A percentile compares a stretch with the other conserved stretches of the same genome.
phyloP scores from a whole-genome alignment of 2,329 filamentous ascomycete genomes.

The Penicillium palitans region DNA sequence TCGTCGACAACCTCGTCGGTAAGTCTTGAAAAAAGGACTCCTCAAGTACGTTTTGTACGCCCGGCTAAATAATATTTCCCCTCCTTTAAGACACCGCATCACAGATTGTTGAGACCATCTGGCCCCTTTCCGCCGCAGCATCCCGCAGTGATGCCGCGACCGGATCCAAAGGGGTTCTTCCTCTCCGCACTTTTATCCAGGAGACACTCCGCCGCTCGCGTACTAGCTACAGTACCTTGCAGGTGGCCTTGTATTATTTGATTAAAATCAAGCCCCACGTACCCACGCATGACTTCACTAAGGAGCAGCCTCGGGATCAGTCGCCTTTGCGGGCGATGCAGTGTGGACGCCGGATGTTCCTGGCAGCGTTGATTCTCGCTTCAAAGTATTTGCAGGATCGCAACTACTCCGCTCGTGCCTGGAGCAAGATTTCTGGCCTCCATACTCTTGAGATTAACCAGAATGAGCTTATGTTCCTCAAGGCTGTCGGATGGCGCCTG shows the following conservation, averaged over 20 bases:
- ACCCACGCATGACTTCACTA: constrained; percentile 78
- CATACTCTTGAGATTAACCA: constrained; percentile 92
- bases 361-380: constrained; percentile 88
- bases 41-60: constrained; percentile 25
- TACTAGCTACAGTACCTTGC: constrained; percentile 95
- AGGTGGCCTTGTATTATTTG: constrained; percentile 94
- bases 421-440: constrained; percentile 99
- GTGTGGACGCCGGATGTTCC: constrained; percentile 96
- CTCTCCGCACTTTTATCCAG: constrained; percentile 93
- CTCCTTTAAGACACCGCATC: constrained; percentile 79
- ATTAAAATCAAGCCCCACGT: constrained; percentile 91
- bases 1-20: constrained; percentile 97
- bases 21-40: constrained; percentile 56
- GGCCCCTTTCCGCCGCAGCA: constrained; percentile 82
- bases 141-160: constrained; percentile 67
- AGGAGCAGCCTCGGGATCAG: constrained; percentile 75
- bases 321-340: constrained; percentile 77
- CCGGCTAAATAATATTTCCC: constrained; percentile 27
- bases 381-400: constrained; percentile 98
- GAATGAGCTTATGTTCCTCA: constrained; percentile 89
- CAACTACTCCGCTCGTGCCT: constrained; percentile 95
- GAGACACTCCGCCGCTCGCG: constrained; percentile 92
- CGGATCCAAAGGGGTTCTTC: constrained; percentile 75
- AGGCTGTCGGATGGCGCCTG: constrained; percentile 89
- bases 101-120: constrained; percentile 95